Evolutionary conservation across 257 asterid genomes (phyloP).

Genomic region (Ophiorrhiza pumila): DNA sequence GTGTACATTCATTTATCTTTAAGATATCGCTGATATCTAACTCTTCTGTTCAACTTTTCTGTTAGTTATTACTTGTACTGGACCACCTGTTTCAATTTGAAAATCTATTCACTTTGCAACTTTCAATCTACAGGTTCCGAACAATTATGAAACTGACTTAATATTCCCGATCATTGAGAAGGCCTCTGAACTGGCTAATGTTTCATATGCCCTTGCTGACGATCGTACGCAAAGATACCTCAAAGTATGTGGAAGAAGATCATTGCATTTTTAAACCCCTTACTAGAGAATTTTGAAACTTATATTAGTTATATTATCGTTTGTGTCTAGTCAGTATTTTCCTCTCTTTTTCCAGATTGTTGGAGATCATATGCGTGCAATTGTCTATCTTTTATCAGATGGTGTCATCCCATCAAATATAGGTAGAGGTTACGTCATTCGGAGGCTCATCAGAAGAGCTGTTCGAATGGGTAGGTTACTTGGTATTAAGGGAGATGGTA

Average conservation of each 20-base stretch:
- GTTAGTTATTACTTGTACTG: background rate
- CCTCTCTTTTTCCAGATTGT: constrained; percentile 47
- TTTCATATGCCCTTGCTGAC: constrained; percentile 60
- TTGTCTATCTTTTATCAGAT: constrained; percentile 89
- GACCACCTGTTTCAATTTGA: background rate
- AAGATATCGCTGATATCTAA: background rate
- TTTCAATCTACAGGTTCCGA: constrained; percentile 65
- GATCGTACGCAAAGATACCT: constrained; percentile 65
- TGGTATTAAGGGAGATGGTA: constrained; percentile 76
- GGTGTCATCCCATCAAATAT: constrained; percentile 93
- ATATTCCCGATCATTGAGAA: constrained; percentile 82
- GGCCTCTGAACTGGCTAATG: constrained; percentile 73
- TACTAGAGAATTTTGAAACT: background rate
- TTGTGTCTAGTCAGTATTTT: background rate
- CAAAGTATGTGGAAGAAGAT: constrained; percentile 42
- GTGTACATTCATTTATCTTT: background rate
- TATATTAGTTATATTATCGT: background rate
- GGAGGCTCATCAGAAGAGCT: constrained; percentile 89
- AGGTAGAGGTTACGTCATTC: constrained; percentile 92
- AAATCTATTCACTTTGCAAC: constrained; percentile 11
- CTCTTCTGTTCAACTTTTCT: background rate
- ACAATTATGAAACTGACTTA: constrained; percentile 89
- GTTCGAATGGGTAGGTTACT: constrained; percentile 85
- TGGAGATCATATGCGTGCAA: constrained; percentile 96
- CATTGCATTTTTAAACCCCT: background rate